These are phyloP conservation scores for Jamesozyma jinghongensis DNA, from an alignment of 805 yeast genomes.

Conservation along the genomic window DNA sequence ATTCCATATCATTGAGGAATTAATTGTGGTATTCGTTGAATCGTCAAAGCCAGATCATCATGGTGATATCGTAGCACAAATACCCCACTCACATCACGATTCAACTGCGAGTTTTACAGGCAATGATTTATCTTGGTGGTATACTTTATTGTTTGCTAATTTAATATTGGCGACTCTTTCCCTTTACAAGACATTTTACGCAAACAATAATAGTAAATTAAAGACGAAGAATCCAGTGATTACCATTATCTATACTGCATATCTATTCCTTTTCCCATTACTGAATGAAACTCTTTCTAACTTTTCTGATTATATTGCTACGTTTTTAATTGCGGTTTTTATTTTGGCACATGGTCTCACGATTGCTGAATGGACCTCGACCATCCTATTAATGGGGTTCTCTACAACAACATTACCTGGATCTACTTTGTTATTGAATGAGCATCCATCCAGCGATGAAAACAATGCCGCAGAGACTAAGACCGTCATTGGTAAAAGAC, in stretches of 20 bases:
- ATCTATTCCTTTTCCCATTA: slow-evolving; percentile 22
- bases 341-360: slow-evolving; percentile 27
- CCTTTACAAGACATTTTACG: slow-evolving; percentile 20
- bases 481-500: slow-evolving; percentile 1
- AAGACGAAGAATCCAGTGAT: slow-evolving; percentile 29
- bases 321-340: slow-evolving; percentile 21
- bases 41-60: slow-evolving; percentile 17
- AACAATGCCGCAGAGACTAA: background rate
- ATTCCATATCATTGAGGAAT: slow-evolving; percentile 79
- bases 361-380: slow-evolving; percentile 30
- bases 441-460: slow-evolving; percentile 2
- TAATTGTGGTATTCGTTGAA: slow-evolving; percentile 36
- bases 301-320: slow-evolving; percentile 24
- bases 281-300: slow-evolving; percentile 13
- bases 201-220: slow-evolving; percentile 22
- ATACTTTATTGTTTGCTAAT: slow-evolving; percentile 13
- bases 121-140: slow-evolving; percentile 21
- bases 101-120: background rate
- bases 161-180: slow-evolving; percentile 18
- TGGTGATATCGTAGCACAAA: slow-evolving; percentile 25
- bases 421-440: slow-evolving; percentile 10
- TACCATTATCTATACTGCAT: slow-evolving; percentile 24
- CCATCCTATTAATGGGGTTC: slow-evolving; percentile 28
- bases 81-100: slow-evolving; percentile 28
- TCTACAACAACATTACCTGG: slow-evolving; percentile 24